Conservation (phyloP, 1,139 yeast genomes). For the Geotrichum armillariae region DNA sequence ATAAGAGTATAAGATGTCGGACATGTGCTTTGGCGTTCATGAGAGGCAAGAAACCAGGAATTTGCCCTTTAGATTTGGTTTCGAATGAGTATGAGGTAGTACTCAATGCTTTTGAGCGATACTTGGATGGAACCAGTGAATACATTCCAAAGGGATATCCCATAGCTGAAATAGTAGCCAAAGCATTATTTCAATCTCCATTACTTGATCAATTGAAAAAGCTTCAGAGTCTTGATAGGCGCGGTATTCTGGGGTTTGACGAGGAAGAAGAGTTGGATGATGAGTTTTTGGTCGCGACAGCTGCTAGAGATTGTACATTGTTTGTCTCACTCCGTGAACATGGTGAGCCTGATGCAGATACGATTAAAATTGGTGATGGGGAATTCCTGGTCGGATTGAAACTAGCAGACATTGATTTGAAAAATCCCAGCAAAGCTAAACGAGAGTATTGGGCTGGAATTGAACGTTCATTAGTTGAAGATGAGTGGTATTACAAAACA, state of each 20-base stretch:
- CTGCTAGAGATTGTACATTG: constrained; percentile 42
- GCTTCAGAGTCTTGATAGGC: constrained; percentile 31
- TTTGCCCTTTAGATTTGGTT: constrained; percentile 43
- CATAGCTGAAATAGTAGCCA: constrained; percentile 16
- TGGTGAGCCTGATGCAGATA: not conserved
- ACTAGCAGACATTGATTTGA: constrained; percentile 43
- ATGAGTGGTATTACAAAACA: constrained; percentile 22
- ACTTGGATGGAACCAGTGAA: constrained; percentile 2
- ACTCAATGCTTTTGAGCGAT: constrained; percentile 21
- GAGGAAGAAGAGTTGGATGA: constrained; percentile 25
- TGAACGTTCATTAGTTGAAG: constrained; percentile 31
- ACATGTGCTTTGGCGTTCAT: constrained; percentile 45
- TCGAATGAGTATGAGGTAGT: constrained; percentile 23
- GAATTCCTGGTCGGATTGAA: constrained; percentile 23
- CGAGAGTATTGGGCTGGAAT: constrained; percentile 37
- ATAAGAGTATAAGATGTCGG: constrained; percentile 36
- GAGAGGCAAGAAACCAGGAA: constrained; percentile 32
- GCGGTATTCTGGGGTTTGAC: constrained; percentile 30
- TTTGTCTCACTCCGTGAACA: constrained; percentile 25
- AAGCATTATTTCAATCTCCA: constrained; percentile 9
- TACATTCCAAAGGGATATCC: constrained; percentile 17
- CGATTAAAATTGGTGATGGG: constrained; percentile 4
- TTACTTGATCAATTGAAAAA: constrained; percentile 30
- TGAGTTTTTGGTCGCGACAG: constrained; percentile 39
- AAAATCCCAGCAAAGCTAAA: constrained; percentile 29